A percentile compares a stretch with the other conserved stretches of the same genome.
phyloP scores from a whole-genome alignment of 1,284 basidiomycete species.

The Boletus holoroseus region DNA sequence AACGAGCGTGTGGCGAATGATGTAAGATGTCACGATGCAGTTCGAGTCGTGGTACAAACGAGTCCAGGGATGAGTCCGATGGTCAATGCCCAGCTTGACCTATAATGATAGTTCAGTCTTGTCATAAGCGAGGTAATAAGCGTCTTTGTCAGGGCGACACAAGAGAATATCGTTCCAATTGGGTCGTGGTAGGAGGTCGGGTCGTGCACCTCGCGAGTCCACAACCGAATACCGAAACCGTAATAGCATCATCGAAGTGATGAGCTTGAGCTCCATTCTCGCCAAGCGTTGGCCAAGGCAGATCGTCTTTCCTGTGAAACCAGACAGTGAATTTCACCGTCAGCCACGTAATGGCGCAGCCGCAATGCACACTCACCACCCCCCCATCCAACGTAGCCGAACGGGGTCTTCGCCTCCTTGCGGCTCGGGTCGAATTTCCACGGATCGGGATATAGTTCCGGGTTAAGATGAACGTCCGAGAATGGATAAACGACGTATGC shows the following conservation, averaged over 20 bases:
- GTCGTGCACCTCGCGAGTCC: slow-evolving; percentile 44
- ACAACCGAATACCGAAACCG: slow-evolving; percentile 54
- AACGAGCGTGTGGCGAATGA: slow-evolving; percentile 18
- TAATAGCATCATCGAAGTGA: slow-evolving; percentile 58
- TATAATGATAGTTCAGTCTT: slow-evolving; percentile 19
- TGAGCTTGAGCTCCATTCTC: slow-evolving; percentile 62
- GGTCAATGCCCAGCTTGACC: slow-evolving; percentile 29
- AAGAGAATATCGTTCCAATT: slow-evolving; percentile 72
- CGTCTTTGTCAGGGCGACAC: slow-evolving; percentile 53
- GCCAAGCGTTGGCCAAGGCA: slow-evolving; percentile 70
- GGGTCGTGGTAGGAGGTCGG: slow-evolving; percentile 47
- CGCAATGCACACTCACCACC: slow-evolving; percentile 48
- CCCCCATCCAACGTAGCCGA: slow-evolving; percentile 69
- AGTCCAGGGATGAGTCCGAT: slow-evolving; percentile 12
- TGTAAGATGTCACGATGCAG: slow-evolving; percentile 11
- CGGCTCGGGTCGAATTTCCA: slow-evolving; percentile 67
- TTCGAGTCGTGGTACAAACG: slow-evolving; percentile 13
- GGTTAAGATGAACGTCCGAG: slow-evolving; percentile 68
- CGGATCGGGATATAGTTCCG: slow-evolving; percentile 63
- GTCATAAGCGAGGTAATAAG: slow-evolving; percentile 51
- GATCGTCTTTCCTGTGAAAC: slow-evolving; percentile 50
- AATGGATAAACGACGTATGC: slow-evolving; percentile 72
- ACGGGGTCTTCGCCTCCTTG: slow-evolving; percentile 45
- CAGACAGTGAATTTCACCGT: slow-evolving; percentile 15
- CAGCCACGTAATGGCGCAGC: slow-evolving; percentile 21